These are phyloP conservation scores for Castanea crenata DNA, from an alignment of 306 rosid species.

Conservation along the genomic window DNA sequence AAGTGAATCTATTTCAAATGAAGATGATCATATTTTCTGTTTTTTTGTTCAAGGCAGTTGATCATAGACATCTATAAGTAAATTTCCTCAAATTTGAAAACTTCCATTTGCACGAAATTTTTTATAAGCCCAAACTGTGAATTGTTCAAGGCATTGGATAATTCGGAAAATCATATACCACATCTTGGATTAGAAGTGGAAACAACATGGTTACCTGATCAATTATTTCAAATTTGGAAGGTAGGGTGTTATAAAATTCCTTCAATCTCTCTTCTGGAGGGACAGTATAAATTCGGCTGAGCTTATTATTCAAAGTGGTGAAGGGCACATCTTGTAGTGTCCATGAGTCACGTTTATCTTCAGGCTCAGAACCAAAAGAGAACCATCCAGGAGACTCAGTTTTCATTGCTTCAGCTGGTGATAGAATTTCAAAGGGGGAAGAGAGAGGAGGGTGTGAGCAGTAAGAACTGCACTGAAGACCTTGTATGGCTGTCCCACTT, in stretches of 20 bases:
- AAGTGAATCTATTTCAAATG: too few relatives aligned
- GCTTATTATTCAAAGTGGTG: slow-evolving; percentile 75
- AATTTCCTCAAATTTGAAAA: neutral
- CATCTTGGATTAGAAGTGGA: neutral
- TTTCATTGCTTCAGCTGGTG: slow-evolving; percentile 69
- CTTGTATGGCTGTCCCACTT: slow-evolving; percentile 74
- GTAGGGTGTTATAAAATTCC: slow-evolving; percentile 64
- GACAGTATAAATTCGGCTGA: slow-evolving; percentile 85
- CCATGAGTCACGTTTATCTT: slow-evolving; percentile 67
- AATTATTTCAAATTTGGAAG: slow-evolving; percentile 82
- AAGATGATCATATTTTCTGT: too few relatives aligned
- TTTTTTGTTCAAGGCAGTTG: neutral
- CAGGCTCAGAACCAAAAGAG: slow-evolving; percentile 60
- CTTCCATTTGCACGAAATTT: neutral
- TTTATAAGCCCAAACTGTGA: neutral
- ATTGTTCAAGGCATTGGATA: neutral
- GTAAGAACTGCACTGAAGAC: slow-evolving; percentile 69
- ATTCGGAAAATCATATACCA: too few relatives aligned
- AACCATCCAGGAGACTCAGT: slow-evolving; percentile 49
- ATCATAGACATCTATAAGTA: neutral
- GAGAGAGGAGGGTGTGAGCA: slow-evolving; percentile 65
- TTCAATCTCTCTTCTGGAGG: slow-evolving; percentile 80
- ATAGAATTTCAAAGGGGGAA: slow-evolving; percentile 70
- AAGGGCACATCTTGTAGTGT: slow-evolving; percentile 56
- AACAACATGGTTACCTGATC: slow-evolving; percentile 64